Evolutionary conservation across 2,329 filamentous ascomycete genomes (phyloP).

Genomic region (Albophoma yamanashiensis): DNA sequence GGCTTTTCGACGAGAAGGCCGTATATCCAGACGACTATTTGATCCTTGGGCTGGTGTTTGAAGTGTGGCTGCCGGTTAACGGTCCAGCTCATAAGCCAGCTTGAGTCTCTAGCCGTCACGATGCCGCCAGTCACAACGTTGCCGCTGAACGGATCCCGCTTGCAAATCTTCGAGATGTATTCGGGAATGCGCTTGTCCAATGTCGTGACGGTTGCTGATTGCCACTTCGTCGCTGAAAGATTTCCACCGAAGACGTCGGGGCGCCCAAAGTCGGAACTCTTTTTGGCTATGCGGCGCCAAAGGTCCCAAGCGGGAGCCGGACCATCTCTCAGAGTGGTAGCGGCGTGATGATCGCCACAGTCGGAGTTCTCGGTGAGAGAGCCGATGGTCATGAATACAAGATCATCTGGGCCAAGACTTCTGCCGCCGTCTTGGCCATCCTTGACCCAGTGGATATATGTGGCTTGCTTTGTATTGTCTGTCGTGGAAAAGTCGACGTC

Average conservation of each 20-base stretch:
- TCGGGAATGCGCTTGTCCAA: slow-evolving; percentile 14
- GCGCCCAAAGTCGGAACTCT: background rate
- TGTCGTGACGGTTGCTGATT: slow-evolving; percentile 10
- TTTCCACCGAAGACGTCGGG: background rate
- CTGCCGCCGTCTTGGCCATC: background rate
- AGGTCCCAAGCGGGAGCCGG: background rate
- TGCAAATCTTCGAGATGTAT: slow-evolving; percentile 10
- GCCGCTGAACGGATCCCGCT: slow-evolving; percentile 16
- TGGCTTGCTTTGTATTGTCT: background rate
- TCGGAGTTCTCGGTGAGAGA: background rate
- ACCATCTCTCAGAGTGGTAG: background rate
- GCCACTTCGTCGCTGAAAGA: background rate
- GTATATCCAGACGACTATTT: background rate
- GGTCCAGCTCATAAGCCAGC: background rate
- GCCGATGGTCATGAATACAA: background rate
- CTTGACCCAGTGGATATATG: background rate
- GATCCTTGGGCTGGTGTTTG: background rate
- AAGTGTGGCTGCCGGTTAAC: background rate
- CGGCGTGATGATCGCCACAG: background rate
- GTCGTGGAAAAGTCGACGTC: background rate
- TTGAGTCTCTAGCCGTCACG: slow-evolving; percentile 9
- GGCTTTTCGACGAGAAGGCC: background rate
- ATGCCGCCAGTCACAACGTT: slow-evolving; percentile 24
- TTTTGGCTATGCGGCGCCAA: background rate
- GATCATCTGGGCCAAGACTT: background rate